A percentile compares a stretch with the other conserved stretches of the same genome.
Conservation (phyloP, 208 protist genomes). For the Acanthamoeba healyi region DNA sequence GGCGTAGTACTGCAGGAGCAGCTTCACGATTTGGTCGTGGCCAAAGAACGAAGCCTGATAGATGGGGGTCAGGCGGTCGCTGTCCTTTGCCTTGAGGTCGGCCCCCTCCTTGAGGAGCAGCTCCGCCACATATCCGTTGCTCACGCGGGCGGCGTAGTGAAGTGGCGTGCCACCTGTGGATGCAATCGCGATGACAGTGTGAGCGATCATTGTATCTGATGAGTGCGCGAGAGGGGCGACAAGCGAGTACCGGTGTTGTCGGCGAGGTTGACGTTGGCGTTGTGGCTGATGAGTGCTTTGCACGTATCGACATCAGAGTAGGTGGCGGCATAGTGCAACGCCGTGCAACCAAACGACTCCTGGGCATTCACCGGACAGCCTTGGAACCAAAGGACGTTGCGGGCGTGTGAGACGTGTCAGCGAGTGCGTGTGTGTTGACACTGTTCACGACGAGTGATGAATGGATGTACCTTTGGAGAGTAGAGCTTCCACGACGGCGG, state of each 20-base stretch:
- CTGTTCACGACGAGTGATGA: not conserved
- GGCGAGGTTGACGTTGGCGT: not conserved
- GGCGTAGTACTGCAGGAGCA: conserved; percentile 32
- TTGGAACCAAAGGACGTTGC: not conserved
- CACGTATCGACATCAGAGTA: conserved; percentile 31
- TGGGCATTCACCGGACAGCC: conserved; percentile 31
- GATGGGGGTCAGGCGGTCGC: conserved; percentile 37
- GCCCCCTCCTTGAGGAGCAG: conserved; percentile 30
- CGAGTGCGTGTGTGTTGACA: not conserved
- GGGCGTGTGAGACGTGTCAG: no score
- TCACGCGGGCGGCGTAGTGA: conserved; percentile 33
- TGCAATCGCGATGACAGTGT: not conserved
- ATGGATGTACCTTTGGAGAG: conserved; percentile 16
- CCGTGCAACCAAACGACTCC: conserved; percentile 47
- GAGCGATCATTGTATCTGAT: not conserved
- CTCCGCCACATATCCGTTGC: not conserved
- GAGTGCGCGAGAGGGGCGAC: no score
- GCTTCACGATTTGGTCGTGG: conserved; percentile 33
- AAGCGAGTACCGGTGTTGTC: conserved; percentile 70
- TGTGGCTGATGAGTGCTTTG: not conserved
- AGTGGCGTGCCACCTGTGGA: conserved; percentile 28
- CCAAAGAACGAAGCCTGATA: conserved; percentile 67
- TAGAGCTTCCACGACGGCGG: not conserved
- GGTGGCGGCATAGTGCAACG: conserved; percentile 54
- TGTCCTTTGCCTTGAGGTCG: not conserved